Base-by-base conservation (phyloP, 257 asterid genomes). In the Penstemon barbatus region DNA sequence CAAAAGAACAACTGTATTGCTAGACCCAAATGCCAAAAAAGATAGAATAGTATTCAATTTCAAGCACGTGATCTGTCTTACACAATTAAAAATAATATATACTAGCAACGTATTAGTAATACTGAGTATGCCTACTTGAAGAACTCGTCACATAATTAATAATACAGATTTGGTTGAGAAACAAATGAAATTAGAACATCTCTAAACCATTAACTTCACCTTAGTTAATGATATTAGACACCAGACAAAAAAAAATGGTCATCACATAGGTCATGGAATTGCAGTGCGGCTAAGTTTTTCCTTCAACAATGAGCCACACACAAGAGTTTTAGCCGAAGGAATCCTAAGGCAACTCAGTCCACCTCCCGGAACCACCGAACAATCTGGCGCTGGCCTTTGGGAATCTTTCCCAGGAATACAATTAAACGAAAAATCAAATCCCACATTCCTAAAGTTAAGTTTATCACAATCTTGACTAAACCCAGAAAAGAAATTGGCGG, bases 401-500 rank as follows among this genome's bases (percentile, higher is more conserved):
- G 76, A 72, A 61, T 63, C 74, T 25, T 49, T 83, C 7, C 97
- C 95, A 0, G 97, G 96, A n/a, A 90, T 85, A 66, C 98, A 92
- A 67, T 92, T 92, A 13, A 84, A 54, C 4, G 97, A 83, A 82
- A 90, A 88, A 79, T 92, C 95, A 45, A 92, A 86, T 0, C 96
- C 92, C 6, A 75, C 70, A 25, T 83, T 84, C 37, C 82, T 68
- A 10, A 68, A 69, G 3, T 55, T 15, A 78, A 89, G 57, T 8
- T 71, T 81, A 12, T 81, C 71, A 59, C 98, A 92, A 59, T 85
- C 95, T 9, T 87, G 84, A 56, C 84, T 78, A 57, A 86, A 78
- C 70, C 96, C 97, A 0, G 95, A 86, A 64, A 92, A 88, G 86
- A 85, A 92, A 77, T 92, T 92, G 41, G 81, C 89, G 0, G 97